Evolutionary conservation across 176 grass and related monocot species (phyloP).

Genomic region (Leersia perrieri): DNA sequence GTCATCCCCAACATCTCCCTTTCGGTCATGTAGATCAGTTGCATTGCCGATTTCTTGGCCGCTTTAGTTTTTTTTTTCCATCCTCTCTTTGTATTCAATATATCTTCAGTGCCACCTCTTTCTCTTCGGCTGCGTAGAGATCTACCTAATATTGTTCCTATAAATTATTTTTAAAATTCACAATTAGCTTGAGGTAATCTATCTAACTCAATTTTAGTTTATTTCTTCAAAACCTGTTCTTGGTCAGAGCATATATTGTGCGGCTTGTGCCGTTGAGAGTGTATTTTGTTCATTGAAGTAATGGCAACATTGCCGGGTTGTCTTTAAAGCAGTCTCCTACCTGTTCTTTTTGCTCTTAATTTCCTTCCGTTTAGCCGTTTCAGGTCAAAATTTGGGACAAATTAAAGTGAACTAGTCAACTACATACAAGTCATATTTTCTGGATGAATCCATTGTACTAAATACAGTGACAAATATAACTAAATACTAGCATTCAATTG

Average conservation of each 20-base stretch:
- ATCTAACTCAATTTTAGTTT: background rate
- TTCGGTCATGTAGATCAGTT: slow-evolving; percentile 17
- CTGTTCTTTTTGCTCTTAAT: background rate
- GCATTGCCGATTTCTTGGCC: background rate
- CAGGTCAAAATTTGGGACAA: background rate
- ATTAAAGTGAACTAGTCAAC: background rate
- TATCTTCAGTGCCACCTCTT: background rate
- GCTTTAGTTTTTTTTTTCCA: background rate
- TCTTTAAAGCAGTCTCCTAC: background rate
- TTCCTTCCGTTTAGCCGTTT: background rate
- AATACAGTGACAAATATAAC: background rate
- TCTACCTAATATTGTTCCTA: no score
- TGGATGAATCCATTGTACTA: background rate
- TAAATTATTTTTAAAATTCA: no score
- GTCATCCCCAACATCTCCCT: background rate
- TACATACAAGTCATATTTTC: background rate
- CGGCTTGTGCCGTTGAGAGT: background rate
- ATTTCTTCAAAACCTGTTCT: background rate
- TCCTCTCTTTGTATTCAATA: background rate
- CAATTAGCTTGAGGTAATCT: background rate
- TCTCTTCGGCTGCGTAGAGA: background rate
- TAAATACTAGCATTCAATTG: background rate
- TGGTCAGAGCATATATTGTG: background rate
- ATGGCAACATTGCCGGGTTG: background rate
- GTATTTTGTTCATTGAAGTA: slow-evolving; percentile 15